A percentile compares a stretch with the other conserved stretches of the same genome.
These are phyloP conservation scores for Trichoderma pleuroti DNA, from an alignment of 2,329 filamentous ascomycete species.

Conservation along the genomic window DNA sequence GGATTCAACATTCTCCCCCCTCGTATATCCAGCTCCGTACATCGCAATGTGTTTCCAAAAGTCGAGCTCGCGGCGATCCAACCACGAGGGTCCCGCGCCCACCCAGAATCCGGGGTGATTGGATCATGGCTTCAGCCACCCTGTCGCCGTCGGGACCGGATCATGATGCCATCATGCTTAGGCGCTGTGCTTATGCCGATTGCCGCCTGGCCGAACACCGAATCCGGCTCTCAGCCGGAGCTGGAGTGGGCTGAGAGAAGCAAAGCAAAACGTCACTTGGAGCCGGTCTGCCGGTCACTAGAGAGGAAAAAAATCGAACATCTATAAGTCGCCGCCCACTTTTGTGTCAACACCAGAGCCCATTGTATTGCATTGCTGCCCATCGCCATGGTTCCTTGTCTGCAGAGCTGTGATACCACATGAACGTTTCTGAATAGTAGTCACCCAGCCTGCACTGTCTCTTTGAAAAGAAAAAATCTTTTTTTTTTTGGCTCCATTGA, in stretches of 20 bases:
- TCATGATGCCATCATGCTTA: constrained; percentile 12
- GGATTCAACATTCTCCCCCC: not conserved
- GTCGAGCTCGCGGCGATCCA: constrained; percentile 4
- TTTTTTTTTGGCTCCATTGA: not conserved
- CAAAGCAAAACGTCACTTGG: constrained; percentile 12
- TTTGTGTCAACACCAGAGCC: not conserved
- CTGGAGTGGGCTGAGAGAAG: not conserved
- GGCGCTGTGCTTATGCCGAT: constrained; percentile 3
- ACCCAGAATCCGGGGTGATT: constrained; percentile 11
- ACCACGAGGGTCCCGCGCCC: not conserved
- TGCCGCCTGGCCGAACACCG: constrained; percentile 7
- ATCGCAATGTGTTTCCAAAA: not conserved
- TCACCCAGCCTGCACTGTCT: not conserved
- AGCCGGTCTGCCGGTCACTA: not conserved
- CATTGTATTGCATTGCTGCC: not conserved
- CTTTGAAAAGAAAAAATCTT: not conserved
- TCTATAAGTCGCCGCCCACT: constrained; percentile 2
- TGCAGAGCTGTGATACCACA: not conserved
- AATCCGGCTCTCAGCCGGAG: constrained; percentile 7
- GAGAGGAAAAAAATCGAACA: not conserved
- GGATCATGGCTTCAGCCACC: not conserved
- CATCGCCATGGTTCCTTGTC: not conserved
- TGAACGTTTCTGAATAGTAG: not conserved
- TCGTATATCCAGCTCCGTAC: not conserved
- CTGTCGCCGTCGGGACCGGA: not conserved